Evolutionary conservation across 2,329 filamentous ascomycete genomes (phyloP), one percentile per base, ranked within the genome.

Genomic region (Orbilia blumenaviensis): DNA sequence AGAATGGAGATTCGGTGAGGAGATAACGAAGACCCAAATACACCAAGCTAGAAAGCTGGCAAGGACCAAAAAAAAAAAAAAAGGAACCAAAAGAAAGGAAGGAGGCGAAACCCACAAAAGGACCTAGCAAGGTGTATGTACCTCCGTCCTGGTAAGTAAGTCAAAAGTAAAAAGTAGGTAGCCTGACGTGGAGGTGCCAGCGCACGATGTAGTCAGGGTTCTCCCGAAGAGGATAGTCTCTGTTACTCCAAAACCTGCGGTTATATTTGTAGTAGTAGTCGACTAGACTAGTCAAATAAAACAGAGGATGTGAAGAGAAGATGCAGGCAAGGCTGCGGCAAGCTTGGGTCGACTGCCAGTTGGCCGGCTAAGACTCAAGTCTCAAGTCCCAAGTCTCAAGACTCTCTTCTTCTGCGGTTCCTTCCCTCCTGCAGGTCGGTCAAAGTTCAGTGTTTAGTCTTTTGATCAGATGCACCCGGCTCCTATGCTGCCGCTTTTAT

Each of bases 141-240:
- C n/a, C n/a, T n/a, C n/a, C n/a, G n/a, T n/a, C n/a, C n/a, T n/a
- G n/a, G n/a, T n/a, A n/a, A n/a, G n/a, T n/a, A n/a, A n/a, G n/a
- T n/a, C n/a, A n/a, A n/a, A n/a, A n/a, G n/a, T n/a, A n/a, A n/a
- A 14, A 29, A 25, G 58, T 25, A 36, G 62, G 54, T 54, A 58
- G 32, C 52, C 32, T 56, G 52, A 75, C 71, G 71, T 69, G 72
- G 72, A 71, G 54, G 27, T 76, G 72, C 72, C 72, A 76, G 25
- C 72, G 72, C 72, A 76, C 72, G 58, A 66, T 34, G 54, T 29
- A 42, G 52, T 62, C 67, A 38, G 60, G 44, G 52, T 32, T 44
- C 27, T 25, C 66, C 56, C 63, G 63, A 75, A 64, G 54, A 63
- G 71, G 71, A 75, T 75, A 68, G 71, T 54, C 21, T 62, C 61